A percentile compares a stretch with the other conserved stretches of the same genome.
phyloP scores from a whole-genome alignment of 1,284 basidiomycete genomes.

The Ustilago cynodontis region DNA sequence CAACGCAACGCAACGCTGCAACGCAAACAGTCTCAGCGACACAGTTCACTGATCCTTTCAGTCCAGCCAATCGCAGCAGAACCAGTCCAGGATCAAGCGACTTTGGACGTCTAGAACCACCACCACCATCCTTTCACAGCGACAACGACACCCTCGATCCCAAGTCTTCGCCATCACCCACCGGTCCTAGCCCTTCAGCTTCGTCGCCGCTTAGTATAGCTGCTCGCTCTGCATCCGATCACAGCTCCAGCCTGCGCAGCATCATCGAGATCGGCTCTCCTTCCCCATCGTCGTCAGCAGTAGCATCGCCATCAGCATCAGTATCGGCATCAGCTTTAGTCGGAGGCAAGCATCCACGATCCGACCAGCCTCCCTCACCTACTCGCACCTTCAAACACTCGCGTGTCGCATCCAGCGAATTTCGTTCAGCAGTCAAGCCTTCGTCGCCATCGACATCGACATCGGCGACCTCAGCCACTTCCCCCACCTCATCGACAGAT shows the following conservation, averaged over 20 bases:
- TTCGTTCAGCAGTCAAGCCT: not conserved
- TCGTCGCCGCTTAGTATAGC: constrained; percentile 37
- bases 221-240: constrained; percentile 23
- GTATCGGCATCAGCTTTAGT: constrained; percentile 9
- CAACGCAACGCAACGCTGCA: not conserved
- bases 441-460: constrained; percentile 5
- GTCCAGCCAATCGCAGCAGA: constrained; percentile 30
- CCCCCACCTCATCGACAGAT: constrained; percentile 21
- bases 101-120: constrained; percentile 7
- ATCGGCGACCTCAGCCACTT: constrained; percentile 5
- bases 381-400: constrained; percentile 39
- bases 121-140: constrained; percentile 22
- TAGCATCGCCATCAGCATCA: constrained; percentile 19
- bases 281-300: constrained; percentile 19
- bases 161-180: constrained; percentile 40
- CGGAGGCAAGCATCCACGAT: constrained; percentile 34
- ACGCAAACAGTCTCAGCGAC: constrained; percentile 37
- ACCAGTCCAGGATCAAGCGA: constrained; percentile 27
- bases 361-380: constrained; percentile 42
- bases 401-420: constrained; percentile 23
- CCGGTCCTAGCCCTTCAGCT: constrained; percentile 31
- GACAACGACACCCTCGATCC: constrained; percentile 48
- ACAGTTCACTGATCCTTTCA: constrained; percentile 51
- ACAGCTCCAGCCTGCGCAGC: constrained; percentile 34
- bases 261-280: constrained; percentile 28